These are phyloP conservation scores for Acanthamoeba royreba DNA, from an alignment of 208 protist species.

Conservation along the genomic window DNA sequence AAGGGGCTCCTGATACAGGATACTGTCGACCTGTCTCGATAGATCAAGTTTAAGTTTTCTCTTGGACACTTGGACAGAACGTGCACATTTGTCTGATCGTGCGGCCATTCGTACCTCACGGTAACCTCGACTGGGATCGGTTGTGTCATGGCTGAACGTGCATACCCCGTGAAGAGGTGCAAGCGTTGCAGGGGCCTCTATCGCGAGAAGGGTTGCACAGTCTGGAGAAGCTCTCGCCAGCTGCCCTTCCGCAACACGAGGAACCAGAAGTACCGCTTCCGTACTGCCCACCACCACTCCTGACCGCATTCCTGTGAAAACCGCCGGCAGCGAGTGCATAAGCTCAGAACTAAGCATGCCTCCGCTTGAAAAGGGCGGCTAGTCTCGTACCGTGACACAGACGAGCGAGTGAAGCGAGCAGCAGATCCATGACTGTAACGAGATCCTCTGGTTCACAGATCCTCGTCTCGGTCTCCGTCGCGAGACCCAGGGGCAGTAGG, in stretches of 20 bases:
- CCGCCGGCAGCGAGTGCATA: background rate
- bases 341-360: background rate
- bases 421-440: background rate
- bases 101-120: background rate
- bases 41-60: background rate
- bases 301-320: background rate
- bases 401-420: background rate
- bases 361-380: background rate
- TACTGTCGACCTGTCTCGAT: background rate
- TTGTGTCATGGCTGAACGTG: background rate
- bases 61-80: no score
- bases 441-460: background rate
- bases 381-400: background rate
- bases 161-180: background rate
- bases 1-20: conserved; percentile 6
- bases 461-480: background rate
- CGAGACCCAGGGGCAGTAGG: background rate
- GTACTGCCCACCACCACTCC: background rate
- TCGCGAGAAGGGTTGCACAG: background rate
- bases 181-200: background rate
- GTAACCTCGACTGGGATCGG: background rate
- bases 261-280: background rate
- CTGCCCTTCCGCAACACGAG: background rate
- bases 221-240: background rate
- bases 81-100: no score